Evolutionary conservation across 1,284 basidiomycete genomes (phyloP), one percentile per base, ranked within the genome.

Genomic region (Abortiporus biennis): DNA sequence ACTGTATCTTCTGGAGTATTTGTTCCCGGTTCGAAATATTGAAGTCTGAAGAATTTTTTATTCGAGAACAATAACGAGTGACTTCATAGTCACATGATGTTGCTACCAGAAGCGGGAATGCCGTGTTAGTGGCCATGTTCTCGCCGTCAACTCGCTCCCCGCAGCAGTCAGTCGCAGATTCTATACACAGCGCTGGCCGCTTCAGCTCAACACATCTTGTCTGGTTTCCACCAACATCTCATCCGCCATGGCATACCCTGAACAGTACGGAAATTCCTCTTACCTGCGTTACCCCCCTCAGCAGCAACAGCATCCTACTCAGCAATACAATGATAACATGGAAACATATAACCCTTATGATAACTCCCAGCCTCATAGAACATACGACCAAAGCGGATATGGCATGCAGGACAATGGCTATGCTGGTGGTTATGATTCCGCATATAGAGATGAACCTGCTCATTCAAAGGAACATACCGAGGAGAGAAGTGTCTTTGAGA

Each of bases 301-400:
- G 37, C 64, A 71, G 47, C 63, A 62, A 20, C n/a, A n/a, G n/a
- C 61, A 66, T 47, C 48, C 58, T 20, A 64, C 71, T 41, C 45
- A 61, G 36, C 64, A 40, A 12, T 36, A 47, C 12, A 16, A 29
- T 27, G 23, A 42, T 31, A 20, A 15, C 23, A 22, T 23, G 12
- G 37, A 36, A 24, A 30, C 50, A 6, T 76, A 68, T 54, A 71
- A 76, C 56, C 64, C 76, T 13, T 80, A 81, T 55, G 57, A 64
- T 40, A 58, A 57, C 17, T 51, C 57, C 33, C 55, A 68, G 47
- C 69, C 71, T 6, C 72, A 80, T 47, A 66, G 68, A 22, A 63
- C 72, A 1, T 78, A 64, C 44, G 60, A 63, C 33, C 62, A 60
- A 36, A 54, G 54, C 17, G 57, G 54, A 5, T 61, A 59, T 49